These are phyloP conservation scores for Picochlorum sp. DNA, from an alignment of 139 green algal genomes.

Conservation along the genomic window DNA sequence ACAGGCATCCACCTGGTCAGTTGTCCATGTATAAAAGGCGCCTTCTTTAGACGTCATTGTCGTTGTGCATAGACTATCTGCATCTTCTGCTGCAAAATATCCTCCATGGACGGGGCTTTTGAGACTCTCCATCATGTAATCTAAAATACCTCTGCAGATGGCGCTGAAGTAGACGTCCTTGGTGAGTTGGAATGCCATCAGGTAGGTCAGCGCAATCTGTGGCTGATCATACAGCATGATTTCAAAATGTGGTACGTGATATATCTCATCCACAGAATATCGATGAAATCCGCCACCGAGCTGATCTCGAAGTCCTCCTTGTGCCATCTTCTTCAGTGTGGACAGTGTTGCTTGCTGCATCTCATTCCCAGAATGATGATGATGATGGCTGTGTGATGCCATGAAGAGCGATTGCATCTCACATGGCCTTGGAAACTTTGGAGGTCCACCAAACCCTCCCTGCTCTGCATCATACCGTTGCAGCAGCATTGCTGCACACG, in stretches of 20 bases:
- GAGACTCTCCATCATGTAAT: constrained; percentile 80
- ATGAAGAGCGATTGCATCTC: constrained; percentile 70
- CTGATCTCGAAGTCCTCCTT: constrained; percentile 77
- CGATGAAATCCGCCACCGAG: constrained; percentile 84
- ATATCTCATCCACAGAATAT: constrained; percentile 51
- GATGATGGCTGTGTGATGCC: constrained; percentile 11
- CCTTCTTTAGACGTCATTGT: constrained; percentile 61
- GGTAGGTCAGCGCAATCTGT: constrained; percentile 63
- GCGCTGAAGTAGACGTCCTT: constrained; percentile 32
- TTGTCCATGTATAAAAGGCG: constrained; percentile 68
- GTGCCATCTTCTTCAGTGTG: constrained; percentile 62
- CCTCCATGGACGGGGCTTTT: constrained; percentile 51
- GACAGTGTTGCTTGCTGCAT: constrained; percentile 46
- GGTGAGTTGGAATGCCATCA: constrained; percentile 62
- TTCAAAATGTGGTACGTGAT: constrained; percentile 86
- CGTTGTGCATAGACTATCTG: constrained; percentile 40
- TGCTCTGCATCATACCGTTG: constrained; percentile 47
- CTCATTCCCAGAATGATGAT: not conserved
- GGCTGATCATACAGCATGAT: constrained; percentile 91
- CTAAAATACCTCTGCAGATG: constrained; percentile 65
- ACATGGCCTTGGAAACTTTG: constrained; percentile 81
- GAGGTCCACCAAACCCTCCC: constrained; percentile 73
- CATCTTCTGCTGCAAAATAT: constrained; percentile 79
- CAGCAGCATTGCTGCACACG: constrained; percentile 34
- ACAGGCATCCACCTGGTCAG: constrained; percentile 38